Conservation (phyloP, 1,139 yeast genomes). For the Geotrichum cucujoidarum region DNA sequence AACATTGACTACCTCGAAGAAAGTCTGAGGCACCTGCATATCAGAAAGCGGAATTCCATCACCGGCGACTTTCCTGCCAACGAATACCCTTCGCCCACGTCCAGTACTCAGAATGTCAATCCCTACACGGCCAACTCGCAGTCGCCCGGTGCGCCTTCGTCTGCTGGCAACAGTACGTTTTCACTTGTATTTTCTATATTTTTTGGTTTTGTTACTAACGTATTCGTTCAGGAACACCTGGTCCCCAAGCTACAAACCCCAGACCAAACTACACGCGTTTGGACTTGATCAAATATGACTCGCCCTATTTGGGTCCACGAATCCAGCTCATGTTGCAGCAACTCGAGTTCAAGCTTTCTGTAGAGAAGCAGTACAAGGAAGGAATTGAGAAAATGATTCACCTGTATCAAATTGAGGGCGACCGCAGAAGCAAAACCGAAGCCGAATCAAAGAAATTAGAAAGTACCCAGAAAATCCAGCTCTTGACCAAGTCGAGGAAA, state of each 20-base stretch:
- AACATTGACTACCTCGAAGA: constrained; percentile 85
- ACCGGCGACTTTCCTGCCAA: constrained; percentile 1
- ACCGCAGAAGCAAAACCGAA: constrained; percentile 74
- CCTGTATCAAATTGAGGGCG: constrained; percentile 86
- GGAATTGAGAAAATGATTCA: constrained; percentile 88
- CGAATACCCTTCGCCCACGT: neutral
- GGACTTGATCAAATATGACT: constrained; percentile 84
- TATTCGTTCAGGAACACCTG: constrained; percentile 4
- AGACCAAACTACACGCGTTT: constrained; percentile 39
- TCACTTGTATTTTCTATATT: neutral
- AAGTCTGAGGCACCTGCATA: constrained; percentile 59
- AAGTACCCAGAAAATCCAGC: constrained; percentile 76
- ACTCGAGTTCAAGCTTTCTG: constrained; percentile 85
- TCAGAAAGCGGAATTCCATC: constrained; percentile 29
- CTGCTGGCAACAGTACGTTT: constrained; percentile 2
- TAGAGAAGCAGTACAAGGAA: constrained; percentile 86
- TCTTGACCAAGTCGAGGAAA: constrained; percentile 76
- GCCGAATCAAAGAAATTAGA: constrained; percentile 86
- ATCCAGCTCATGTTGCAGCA: constrained; percentile 94
- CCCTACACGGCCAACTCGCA: neutral
- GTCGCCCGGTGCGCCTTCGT: neutral
- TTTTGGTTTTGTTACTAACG: neutral
- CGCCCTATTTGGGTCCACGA: constrained; percentile 92
- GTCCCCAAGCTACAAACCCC: neutral
- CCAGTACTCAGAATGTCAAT: neutral